A percentile compares a stretch with the other conserved stretches of the same genome.
Evolutionary conservation across 2,329 filamentous ascomycete species (phyloP).

Genomic region (Colletotrichum sp.): DNA sequence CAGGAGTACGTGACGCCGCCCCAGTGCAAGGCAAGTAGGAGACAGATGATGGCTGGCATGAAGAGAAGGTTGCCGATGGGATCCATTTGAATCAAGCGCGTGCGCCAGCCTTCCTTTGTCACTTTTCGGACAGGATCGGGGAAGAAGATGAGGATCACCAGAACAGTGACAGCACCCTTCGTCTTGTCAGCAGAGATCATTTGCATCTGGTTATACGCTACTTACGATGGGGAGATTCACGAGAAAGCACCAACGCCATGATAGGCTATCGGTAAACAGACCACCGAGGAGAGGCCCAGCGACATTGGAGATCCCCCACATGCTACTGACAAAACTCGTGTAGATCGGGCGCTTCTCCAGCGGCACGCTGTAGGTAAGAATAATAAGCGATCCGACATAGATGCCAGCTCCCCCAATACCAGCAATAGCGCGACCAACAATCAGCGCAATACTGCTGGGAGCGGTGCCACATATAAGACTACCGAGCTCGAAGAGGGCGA

Average conservation of each 20-base stretch:
- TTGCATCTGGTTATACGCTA: not conserved
- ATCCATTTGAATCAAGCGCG: conserved; percentile 21
- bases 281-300: conserved; percentile 38
- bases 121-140: conserved; percentile 16
- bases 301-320: conserved; percentile 50
- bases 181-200: not conserved
- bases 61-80: conserved; percentile 33
- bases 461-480: conserved; percentile 44
- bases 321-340: conserved; percentile 44
- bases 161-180: conserved; percentile 36
- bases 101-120: not conserved
- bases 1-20: conserved; percentile 54
- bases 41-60: conserved; percentile 44
- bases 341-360: conserved; percentile 36
- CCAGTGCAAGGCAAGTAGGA: conserved; percentile 57
- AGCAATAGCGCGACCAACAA: conserved; percentile 38
- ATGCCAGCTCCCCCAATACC: conserved; percentile 48
- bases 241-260: conserved; percentile 46
- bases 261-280: conserved; percentile 37
- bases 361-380: conserved; percentile 44
- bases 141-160: conserved; percentile 33
- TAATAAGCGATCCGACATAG: conserved; percentile 47
- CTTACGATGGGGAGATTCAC: conserved; percentile 43
- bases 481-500: conserved; percentile 48
- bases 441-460: conserved; percentile 35